Evolutionary conservation across 257 asterid genomes (phyloP).

Genomic region (Salvia rosmarinus): DNA sequence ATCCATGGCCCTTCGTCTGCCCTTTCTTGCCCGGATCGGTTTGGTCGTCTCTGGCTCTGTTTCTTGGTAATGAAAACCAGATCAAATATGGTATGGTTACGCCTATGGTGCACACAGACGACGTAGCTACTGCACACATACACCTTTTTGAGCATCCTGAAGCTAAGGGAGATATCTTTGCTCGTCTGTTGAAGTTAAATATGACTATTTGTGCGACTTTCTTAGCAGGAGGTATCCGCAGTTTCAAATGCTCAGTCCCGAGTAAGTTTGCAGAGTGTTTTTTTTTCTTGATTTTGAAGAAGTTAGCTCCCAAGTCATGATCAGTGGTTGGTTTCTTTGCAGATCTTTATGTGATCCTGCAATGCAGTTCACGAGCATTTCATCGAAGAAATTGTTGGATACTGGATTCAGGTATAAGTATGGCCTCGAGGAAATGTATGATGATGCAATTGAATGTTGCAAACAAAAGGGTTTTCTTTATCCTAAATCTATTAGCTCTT

Average conservation of each 20-base stretch:
- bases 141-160: slow-evolving; percentile 40
- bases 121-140: slow-evolving; percentile 51
- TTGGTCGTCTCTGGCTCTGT: slow-evolving; percentile 40
- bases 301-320: too few species aligned
- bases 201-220: slow-evolving; percentile 42
- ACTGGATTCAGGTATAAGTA: slow-evolving; percentile 47
- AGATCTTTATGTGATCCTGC: slow-evolving; percentile 19
- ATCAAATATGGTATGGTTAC: background rate
- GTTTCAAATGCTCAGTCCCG: slow-evolving; percentile 9
- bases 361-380: background rate
- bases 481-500: too few species aligned
- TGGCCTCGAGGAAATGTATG: slow-evolving; percentile 55
- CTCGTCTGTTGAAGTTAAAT: slow-evolving; percentile 41
- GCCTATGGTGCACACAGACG: slow-evolving; percentile 37
- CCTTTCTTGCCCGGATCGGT: slow-evolving; percentile 52
- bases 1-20: slow-evolving; percentile 57
- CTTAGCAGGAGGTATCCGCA: slow-evolving; percentile 36
- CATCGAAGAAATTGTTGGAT: slow-evolving; percentile 54
- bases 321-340: too few species aligned
- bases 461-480: slow-evolving; percentile 44
- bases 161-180: slow-evolving; percentile 57
- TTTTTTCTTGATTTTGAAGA: too few species aligned
- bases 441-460: slow-evolving; percentile 59
- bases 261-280: slow-evolving; percentile 25
- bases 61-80: slow-evolving; percentile 38